Evolutionary conservation across 1,139 yeast species (phyloP), one percentile per base, ranked within the genome.

Genomic region (Hemisphaericaspora subhashii): DNA sequence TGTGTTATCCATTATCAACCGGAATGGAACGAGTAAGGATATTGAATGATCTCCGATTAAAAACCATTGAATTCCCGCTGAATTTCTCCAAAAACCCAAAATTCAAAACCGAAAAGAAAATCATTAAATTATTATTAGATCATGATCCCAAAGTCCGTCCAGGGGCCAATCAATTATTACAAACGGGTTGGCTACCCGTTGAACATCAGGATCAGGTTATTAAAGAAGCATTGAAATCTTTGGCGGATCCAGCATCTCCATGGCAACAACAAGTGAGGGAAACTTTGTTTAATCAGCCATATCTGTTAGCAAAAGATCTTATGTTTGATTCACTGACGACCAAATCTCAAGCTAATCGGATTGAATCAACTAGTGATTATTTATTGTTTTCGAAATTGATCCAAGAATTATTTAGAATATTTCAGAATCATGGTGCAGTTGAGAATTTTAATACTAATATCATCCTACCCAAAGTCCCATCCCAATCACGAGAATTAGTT

Each of bases 221-320:
- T 43, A 84, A 86, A 53, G 96, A 89, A 54, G 96, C 96, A 0
- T 66, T 94, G 45, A 81, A 82, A 46, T 86, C 92, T 23, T 65
- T 92, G 45, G 86, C 94, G 1, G 92, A 88, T 55, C 94, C 96
- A 0, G 83, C 94, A 0, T 87, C 96, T 0, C 92, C 96, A 0
- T 88, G 96, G 95, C 92, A 90, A 50, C 87, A 82, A 47, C 95
- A 88, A 59, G 96, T 92, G 0, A 75, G 96, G 54, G 86, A 83
- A 44, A 84, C 94, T 0, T 64, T 92, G 30, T 92, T 92, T 57
- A 73, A 84, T 20, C 94, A 87, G 48, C 89, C 96, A 0, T 83
- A 87, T 49, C 83, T 83, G 59, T 69, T 85, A 43, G 95, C 96
- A 0, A 80, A 83, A 49, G 96, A 87, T 56, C 74, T 87, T 12